Evolutionary conservation across 2,329 filamentous ascomycete genomes (phyloP).

Genomic region (Ascochyta rabiei): DNA sequence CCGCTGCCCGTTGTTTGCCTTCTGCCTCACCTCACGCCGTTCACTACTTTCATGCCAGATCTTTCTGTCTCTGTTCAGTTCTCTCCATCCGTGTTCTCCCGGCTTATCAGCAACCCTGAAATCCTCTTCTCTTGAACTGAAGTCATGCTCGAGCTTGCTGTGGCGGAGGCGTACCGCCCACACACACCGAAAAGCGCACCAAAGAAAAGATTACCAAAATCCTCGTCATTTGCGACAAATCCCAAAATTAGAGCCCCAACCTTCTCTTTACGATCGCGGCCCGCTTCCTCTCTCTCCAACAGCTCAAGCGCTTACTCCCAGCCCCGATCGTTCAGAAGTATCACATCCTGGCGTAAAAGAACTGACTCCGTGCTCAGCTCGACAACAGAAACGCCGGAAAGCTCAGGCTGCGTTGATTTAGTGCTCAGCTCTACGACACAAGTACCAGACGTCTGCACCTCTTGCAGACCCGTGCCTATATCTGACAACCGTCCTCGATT

Average conservation of each 20-base stretch:
- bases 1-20: neutral
- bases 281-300: neutral
- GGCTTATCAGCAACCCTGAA: neutral
- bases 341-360: neutral
- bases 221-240: slow-evolving; percentile 1
- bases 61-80: neutral
- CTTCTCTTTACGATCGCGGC: neutral
- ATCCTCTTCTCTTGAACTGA: too few relatives aligned
- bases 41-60: too few relatives aligned
- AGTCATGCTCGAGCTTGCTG: slow-evolving; percentile 10
- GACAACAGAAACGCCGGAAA: neutral
- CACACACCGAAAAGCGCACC: neutral
- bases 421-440: neutral
- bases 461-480: neutral
- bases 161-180: slow-evolving; percentile 13
- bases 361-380: neutral
- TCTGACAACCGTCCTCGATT: neutral
- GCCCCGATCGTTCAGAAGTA: neutral
- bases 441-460: neutral
- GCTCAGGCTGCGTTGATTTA: neutral
- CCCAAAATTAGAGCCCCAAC: neutral
- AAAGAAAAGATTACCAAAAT: neutral
- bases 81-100: neutral
- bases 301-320: neutral
- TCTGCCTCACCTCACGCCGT: neutral